Percentiles rank a stretch among this genome's conserved stretches.
Evolutionary conservation across 192 early-diverging fungal species (phyloP).

Genomic region (Backusella luteola): DNA sequence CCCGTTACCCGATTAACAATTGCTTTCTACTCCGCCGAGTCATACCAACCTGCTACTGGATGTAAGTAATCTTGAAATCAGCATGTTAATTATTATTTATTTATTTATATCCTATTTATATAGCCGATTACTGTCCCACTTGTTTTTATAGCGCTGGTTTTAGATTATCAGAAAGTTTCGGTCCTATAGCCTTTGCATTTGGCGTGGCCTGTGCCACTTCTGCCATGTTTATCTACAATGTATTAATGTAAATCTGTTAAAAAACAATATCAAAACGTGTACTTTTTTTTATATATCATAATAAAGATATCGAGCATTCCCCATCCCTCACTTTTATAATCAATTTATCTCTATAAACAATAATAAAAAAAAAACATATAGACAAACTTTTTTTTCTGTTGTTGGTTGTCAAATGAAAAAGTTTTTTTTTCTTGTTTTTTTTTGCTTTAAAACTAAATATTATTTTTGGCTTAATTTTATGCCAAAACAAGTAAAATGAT

Average conservation of each 20-base stretch:
- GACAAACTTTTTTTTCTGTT: not conserved
- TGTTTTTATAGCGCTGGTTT: slow-evolving; percentile 33
- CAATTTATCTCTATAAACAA: not conserved
- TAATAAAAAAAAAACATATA: not conserved
- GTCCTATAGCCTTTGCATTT: slow-evolving; percentile 23
- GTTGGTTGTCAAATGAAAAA: not conserved
- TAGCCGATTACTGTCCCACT: slow-evolving; percentile 29
- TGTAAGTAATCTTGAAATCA: slow-evolving; percentile 18
- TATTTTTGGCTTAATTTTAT: not conserved
- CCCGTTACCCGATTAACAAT: slow-evolving; percentile 28
- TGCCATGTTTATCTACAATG: slow-evolving; percentile 19
- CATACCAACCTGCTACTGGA: slow-evolving; percentile 27
- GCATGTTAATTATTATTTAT: slow-evolving; percentile 9
- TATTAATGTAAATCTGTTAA: slow-evolving; percentile 2
- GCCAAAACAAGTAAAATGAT: not conserved
- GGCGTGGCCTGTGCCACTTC: slow-evolving; percentile 30
- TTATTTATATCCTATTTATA: slow-evolving; percentile 29
- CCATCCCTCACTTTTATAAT: not conserved
- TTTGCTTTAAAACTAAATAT: not conserved
- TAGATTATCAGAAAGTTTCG: slow-evolving; percentile 6
- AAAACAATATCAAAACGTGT: not conserved
- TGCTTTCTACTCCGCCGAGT: slow-evolving; percentile 33
- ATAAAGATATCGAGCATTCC: slow-evolving; percentile 7
- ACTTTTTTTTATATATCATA: slow-evolving; percentile 1
- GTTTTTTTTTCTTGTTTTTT: not conserved